Conservation (phyloP, 257 asterid genomes). For the Fraxinus anomala region DNA sequence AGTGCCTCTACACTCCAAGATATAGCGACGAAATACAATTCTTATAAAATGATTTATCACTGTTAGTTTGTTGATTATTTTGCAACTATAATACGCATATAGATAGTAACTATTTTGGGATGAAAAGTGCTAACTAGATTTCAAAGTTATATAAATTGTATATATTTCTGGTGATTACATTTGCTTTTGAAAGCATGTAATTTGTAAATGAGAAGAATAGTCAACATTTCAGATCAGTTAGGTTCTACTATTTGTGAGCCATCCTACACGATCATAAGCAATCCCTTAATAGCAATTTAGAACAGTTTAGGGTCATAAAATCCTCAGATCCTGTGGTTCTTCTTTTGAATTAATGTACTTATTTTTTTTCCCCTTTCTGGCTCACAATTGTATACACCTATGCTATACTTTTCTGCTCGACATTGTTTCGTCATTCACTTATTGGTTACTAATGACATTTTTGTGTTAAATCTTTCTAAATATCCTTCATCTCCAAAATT, state of each 20-base stretch:
- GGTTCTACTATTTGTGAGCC: background rate
- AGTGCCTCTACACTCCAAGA: background rate
- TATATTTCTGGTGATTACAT: constrained; percentile 6
- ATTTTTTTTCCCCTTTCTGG: background rate
- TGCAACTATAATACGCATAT: constrained; percentile 1
- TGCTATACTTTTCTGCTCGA: background rate
- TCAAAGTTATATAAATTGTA: background rate
- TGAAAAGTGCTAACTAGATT: constrained; percentile 3
- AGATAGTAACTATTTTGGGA: background rate
- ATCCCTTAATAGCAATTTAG: background rate
- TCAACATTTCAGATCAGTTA: background rate
- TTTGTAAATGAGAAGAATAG: background rate
- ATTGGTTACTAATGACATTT: background rate
- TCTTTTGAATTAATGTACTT: background rate
- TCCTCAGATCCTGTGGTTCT: background rate
- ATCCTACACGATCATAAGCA: background rate
- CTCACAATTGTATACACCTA: background rate
- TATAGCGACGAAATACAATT: background rate
- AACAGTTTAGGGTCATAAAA: background rate
- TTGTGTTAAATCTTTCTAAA: background rate
- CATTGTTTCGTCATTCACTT: background rate
- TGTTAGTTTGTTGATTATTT: background rate
- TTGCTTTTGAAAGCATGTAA: background rate
- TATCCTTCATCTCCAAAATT: background rate
- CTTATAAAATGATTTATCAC: background rate